phyloP scores from a whole-genome alignment of 1,139 yeast species.

The Meyerozyma sp. region DNA sequence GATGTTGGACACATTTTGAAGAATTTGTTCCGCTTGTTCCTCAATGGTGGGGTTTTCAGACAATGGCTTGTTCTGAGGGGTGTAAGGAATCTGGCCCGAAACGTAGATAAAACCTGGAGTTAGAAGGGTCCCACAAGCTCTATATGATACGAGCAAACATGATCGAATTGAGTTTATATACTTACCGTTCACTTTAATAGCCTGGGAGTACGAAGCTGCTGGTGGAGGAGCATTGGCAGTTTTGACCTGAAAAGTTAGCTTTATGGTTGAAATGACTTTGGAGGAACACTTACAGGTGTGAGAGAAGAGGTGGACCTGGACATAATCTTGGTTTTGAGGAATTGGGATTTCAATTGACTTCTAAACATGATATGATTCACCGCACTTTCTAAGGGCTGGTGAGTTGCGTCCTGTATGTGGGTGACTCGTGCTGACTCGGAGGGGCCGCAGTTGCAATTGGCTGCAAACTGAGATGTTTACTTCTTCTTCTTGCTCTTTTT shows the following conservation, averaged over 20 bases:
- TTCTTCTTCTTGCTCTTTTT: conserved; percentile 15
- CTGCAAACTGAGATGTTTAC: conserved; percentile 4
- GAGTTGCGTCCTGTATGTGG: not conserved
- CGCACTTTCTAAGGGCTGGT: not conserved
- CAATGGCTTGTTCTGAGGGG: conserved; percentile 75
- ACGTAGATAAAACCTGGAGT: conserved; percentile 70
- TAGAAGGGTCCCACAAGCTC: conserved; percentile 11
- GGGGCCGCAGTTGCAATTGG: not conserved
- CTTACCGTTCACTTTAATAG: conserved; percentile 77
- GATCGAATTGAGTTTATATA: conserved; percentile 8
- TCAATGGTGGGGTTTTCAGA: conserved; percentile 61
- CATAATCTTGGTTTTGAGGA: conserved; percentile 1
- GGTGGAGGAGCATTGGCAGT: conserved; percentile 88
- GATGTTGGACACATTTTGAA: conserved; percentile 70
- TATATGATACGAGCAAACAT: not conserved
- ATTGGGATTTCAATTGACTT: not conserved
- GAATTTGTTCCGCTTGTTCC: conserved; percentile 81
- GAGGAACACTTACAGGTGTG: conserved; percentile 13
- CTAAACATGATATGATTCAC: not conserved
- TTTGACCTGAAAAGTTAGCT: conserved; percentile 43
- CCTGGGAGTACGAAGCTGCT: conserved; percentile 93
- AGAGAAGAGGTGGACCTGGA: conserved; percentile 14
- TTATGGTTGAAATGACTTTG: not conserved
- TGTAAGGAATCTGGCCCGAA: conserved; percentile 93
- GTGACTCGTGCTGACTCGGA: not conserved